phyloP scores from a whole-genome alignment of 73 alveolate species.

The Tetrahymena malaccensis region DNA sequence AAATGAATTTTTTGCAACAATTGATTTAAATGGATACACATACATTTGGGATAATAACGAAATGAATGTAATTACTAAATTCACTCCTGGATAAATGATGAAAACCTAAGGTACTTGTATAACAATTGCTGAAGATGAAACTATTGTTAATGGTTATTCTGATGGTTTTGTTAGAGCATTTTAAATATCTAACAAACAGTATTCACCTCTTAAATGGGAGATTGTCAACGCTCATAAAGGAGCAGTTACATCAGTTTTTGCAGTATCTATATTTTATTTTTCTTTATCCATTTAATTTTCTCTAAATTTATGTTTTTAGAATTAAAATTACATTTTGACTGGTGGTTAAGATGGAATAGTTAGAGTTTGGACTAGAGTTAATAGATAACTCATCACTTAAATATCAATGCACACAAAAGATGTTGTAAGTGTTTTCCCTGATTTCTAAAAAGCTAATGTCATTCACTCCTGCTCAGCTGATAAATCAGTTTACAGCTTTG shows the following conservation, averaged over 20 bases:
- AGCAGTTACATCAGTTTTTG: constrained; percentile 72
- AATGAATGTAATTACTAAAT: constrained; percentile 49
- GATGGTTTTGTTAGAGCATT: constrained; percentile 75
- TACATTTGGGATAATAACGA: constrained; percentile 79
- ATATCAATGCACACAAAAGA: constrained; percentile 74
- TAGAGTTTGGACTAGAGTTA: constrained; percentile 85
- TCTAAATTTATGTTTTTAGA: background rate
- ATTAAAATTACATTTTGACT: constrained; percentile 75
- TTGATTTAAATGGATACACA: constrained; percentile 77
- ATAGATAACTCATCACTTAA: constrained; percentile 70
- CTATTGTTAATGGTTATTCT: constrained; percentile 77
- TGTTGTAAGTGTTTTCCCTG: constrained; percentile 81
- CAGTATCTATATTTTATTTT: background rate
- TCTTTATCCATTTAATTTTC: background rate
- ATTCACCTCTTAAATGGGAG: constrained; percentile 53
- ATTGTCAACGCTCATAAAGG: constrained; percentile 86
- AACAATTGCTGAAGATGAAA: constrained; percentile 63
- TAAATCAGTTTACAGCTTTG: constrained; percentile 73
- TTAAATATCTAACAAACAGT: constrained; percentile 29
- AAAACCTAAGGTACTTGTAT: constrained; percentile 61
- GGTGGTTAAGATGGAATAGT: constrained; percentile 95
- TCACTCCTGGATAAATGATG: constrained; percentile 56
- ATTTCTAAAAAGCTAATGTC: constrained; percentile 54
- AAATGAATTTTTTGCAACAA: constrained; percentile 65
- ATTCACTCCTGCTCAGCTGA: constrained; percentile 84